phyloP scores from a whole-genome alignment of 2,329 filamentous ascomycete species.

The Didymella lethalis region DNA sequence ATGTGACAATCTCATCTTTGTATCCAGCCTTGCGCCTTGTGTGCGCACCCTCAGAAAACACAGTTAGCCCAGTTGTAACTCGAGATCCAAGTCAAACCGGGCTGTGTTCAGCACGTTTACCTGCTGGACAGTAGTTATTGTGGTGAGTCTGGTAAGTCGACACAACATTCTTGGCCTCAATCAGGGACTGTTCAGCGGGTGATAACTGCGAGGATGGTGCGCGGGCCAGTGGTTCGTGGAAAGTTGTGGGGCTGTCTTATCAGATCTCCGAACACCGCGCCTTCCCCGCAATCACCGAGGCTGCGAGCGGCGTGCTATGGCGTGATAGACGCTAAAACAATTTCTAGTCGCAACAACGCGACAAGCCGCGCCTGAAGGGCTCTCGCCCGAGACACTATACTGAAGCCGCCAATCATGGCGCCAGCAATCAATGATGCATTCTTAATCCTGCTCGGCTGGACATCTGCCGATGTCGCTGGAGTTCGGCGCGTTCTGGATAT shows the following conservation, averaged over 20 bases:
- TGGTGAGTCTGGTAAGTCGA: too few species aligned
- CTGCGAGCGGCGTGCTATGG: slow-evolving; percentile 24
- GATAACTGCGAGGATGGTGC: neutral
- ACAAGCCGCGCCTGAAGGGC: slow-evolving; percentile 35
- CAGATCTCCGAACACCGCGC: slow-evolving; percentile 37
- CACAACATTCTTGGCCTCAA: too few species aligned
- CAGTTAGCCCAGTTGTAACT: too few species aligned
- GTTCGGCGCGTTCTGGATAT: slow-evolving; percentile 28
- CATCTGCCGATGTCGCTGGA: slow-evolving; percentile 42
- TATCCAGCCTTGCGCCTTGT: too few species aligned
- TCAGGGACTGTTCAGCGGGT: neutral
- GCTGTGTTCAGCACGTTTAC: too few species aligned
- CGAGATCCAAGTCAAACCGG: too few species aligned
- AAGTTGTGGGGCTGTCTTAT: slow-evolving; percentile 7
- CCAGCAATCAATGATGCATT: slow-evolving; percentile 29
- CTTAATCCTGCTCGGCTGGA: slow-evolving; percentile 34
- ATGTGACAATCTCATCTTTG: too few species aligned
- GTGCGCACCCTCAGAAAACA: too few species aligned
- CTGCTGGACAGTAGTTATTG: too few species aligned
- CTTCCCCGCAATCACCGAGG: slow-evolving; percentile 26
- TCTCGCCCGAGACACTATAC: slow-evolving; percentile 34
- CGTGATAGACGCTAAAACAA: slow-evolving; percentile 42
- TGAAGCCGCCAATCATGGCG: slow-evolving; percentile 42
- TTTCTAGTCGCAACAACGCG: slow-evolving; percentile 38
- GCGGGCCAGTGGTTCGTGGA: neutral